A percentile compares a stretch with the other conserved stretches of the same genome.
These are phyloP conservation scores for Citrus unshiu DNA, from an alignment of 345 rosid species.

Conservation along the genomic window DNA sequence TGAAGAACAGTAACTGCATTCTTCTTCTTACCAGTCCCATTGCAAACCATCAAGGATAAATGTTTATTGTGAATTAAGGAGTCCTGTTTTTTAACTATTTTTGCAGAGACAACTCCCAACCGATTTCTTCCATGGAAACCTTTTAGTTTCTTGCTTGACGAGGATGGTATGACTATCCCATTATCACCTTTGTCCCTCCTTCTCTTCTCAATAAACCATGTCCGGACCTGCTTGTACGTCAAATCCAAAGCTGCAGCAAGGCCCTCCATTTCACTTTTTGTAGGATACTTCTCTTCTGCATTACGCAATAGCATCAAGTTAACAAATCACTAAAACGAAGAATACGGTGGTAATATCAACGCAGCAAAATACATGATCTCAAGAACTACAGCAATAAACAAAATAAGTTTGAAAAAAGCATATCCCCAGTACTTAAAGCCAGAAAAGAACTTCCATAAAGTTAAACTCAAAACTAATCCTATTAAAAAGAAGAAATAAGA, in stretches of 20 bases:
- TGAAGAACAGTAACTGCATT: conserved; percentile 34
- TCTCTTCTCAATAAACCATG: conserved; percentile 75
- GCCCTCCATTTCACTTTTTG: conserved; percentile 44
- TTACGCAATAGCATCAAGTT: conserved; percentile 18
- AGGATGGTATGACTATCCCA: conserved; percentile 11
- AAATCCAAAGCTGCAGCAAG: conserved; percentile 52
- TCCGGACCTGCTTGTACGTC: conserved; percentile 67
- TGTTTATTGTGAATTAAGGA: background rate
- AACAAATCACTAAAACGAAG: background rate
- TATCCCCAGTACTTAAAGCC: background rate
- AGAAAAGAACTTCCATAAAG: background rate
- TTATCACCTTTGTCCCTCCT: conserved; percentile 46
- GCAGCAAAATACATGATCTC: background rate
- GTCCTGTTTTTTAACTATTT: conserved; percentile 16
- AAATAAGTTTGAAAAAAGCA: background rate
- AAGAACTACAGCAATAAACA: background rate
- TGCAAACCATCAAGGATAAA: conserved; percentile 17
- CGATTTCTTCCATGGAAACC: conserved; percentile 17
- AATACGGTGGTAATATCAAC: background rate
- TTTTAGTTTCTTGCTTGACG: conserved; percentile 13
- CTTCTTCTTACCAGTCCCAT: conserved; percentile 19
- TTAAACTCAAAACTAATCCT: background rate
- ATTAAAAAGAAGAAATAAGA: background rate
- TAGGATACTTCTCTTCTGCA: conserved; percentile 65
- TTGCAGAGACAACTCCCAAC: conserved; percentile 9